Percentiles rank a stretch among this genome's conserved stretches.
phyloP scores from a whole-genome alignment of 345 rosid genomes.

The Brassica rapa region DNA sequence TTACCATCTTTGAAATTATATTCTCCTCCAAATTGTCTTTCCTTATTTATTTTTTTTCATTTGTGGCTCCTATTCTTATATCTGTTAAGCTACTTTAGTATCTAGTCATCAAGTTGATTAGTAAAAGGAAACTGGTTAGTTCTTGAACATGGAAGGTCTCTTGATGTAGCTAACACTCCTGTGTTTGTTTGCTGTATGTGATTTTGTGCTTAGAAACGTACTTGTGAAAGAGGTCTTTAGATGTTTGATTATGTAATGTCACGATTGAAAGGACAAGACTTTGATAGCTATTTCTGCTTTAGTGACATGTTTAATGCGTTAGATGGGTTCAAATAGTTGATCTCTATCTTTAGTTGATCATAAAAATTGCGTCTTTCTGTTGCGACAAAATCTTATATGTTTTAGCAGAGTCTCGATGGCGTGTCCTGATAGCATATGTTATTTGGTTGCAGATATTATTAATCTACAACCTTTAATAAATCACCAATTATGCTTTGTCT shows the following conservation, averaged over 20 bases:
- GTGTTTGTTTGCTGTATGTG: background rate
- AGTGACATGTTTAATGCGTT: background rate
- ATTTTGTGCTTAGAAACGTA: background rate
- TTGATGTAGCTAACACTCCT: conserved; percentile 2
- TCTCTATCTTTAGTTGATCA: background rate
- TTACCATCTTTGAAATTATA: background rate
- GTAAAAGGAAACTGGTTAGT: background rate
- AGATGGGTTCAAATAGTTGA: background rate
- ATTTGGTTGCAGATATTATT: conserved; percentile 56
- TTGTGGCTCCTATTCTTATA: no score
- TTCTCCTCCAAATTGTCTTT: background rate
- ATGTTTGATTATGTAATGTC: background rate
- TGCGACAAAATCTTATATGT: background rate
- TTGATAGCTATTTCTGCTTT: background rate
- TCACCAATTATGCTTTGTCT: no score
- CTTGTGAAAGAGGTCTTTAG: background rate
- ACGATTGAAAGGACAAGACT: background rate
- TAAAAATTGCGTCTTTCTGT: background rate
- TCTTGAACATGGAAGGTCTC: conserved; percentile 5
- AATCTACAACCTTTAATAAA: no score
- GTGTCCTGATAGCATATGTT: background rate
- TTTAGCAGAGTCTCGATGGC: background rate
- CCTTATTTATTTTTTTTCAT: background rate
- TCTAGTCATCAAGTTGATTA: background rate
- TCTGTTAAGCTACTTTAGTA: background rate